Conservation (phyloP, 2,329 filamentous ascomycete genomes). For the Alternaria ethzedia region DNA sequence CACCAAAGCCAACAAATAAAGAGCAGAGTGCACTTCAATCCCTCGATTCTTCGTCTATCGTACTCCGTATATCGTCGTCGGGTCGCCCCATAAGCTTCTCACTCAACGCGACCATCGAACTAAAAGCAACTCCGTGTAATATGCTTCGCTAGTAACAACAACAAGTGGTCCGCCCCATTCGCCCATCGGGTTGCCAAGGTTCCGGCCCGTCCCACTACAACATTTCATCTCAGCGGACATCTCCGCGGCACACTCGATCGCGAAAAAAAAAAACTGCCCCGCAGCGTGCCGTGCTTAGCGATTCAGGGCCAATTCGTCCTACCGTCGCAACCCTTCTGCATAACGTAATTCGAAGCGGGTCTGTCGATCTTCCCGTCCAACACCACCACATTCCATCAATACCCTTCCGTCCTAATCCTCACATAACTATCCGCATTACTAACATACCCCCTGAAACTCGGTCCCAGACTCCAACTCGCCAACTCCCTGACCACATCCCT, state of each 20-base stretch:
- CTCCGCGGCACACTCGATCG: neutral
- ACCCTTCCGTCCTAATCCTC: constrained; percentile 24
- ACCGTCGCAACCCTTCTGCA: neutral
- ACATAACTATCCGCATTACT: constrained; percentile 35
- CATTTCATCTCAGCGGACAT: neutral
- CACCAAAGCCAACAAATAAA: accelerated
- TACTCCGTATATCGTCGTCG: neutral
- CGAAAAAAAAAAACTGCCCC: neutral
- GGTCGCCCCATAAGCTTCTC: neutral
- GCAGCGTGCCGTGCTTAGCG: neutral
- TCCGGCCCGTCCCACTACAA: neutral
- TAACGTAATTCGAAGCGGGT: neutral
- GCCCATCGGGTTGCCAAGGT: neutral
- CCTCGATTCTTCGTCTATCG: neutral
- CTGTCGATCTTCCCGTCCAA: neutral
- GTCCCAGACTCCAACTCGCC: constrained; percentile 29
- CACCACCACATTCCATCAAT: neutral
- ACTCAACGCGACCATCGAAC: neutral
- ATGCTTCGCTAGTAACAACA: constrained; percentile 1
- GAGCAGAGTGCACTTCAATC: neutral
- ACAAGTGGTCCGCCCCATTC: neutral
- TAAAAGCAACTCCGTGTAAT: neutral
- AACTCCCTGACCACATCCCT: constrained; percentile 21
- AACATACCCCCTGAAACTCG: constrained; percentile 30
- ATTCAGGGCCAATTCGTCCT: neutral